Conservation (phyloP, 2,329 filamentous ascomycete genomes). For the Pestalotiopsis sp. region DNA sequence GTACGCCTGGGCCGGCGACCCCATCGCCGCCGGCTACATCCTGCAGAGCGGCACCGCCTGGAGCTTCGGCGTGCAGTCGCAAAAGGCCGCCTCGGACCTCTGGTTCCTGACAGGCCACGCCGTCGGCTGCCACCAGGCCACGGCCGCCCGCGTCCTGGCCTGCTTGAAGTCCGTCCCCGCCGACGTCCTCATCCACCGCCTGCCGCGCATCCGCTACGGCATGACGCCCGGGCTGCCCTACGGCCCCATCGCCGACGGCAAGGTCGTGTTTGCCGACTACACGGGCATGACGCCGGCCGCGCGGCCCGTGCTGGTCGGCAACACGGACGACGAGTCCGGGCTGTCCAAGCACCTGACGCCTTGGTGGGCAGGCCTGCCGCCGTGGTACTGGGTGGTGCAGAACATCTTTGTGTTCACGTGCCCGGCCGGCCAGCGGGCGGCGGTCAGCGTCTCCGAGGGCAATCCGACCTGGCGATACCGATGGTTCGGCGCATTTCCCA, state of each 20-base stretch:
- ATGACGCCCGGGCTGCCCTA: conserved; percentile 27
- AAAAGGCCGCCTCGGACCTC: conserved; percentile 40
- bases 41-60: conserved; percentile 45
- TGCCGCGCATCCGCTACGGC: conserved; percentile 21
- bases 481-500: conserved; percentile 53
- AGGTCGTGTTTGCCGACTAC: conserved; percentile 45
- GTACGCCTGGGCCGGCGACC: conserved; percentile 50
- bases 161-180: conserved; percentile 27
- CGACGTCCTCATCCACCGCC: not conserved
- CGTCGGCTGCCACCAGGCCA: conserved; percentile 38
- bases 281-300: conserved; percentile 26
- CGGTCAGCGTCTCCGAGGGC: conserved; percentile 33
- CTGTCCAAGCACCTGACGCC: conserved; percentile 49
- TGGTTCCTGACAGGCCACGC: conserved; percentile 42
- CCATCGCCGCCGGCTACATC: conserved; percentile 51
- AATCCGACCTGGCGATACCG: conserved; percentile 47
- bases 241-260: conserved; percentile 43
- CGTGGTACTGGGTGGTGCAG: conserved; percentile 39
- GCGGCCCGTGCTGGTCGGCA: conserved; percentile 45
- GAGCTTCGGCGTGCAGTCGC: conserved; percentile 35
- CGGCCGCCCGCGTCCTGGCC: conserved; percentile 37
- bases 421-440: conserved; percentile 41
- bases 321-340: conserved; percentile 48
- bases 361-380: conserved; percentile 39
- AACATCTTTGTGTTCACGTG: conserved; percentile 49